phyloP scores from a whole-genome alignment of 2,329 filamentous ascomycete genomes.

The Cladosporium sp. region DNA sequence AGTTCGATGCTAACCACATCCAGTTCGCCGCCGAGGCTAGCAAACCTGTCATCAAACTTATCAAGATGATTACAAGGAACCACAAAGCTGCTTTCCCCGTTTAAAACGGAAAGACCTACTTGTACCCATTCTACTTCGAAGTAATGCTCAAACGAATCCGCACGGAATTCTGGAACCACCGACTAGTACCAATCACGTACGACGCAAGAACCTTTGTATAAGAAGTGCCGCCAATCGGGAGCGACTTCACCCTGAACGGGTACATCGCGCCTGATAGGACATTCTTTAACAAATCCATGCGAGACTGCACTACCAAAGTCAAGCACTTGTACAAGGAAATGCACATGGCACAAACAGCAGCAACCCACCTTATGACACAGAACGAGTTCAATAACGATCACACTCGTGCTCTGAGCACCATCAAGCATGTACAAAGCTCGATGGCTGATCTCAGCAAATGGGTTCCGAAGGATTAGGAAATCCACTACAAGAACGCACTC shows the following conservation, averaged over 20 bases:
- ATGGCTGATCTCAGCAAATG: background rate
- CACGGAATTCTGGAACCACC: constrained; percentile 20
- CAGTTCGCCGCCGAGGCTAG: background rate
- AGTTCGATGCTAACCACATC: background rate
- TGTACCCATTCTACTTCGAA: constrained; percentile 19
- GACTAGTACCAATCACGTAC: constrained; percentile 4
- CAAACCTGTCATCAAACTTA: background rate
- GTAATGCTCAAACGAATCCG: constrained; percentile 8
- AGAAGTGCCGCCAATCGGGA: constrained; percentile 19
- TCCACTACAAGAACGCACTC: background rate
- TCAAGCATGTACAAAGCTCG: background rate
- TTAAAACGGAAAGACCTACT: background rate
- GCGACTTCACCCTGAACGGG: constrained; percentile 7
- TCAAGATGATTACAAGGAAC: background rate
- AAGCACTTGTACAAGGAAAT: background rate
- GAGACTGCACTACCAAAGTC: background rate
- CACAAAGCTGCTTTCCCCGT: background rate
- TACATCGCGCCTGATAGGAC: constrained; percentile 18
- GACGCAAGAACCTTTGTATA: constrained; percentile 4
- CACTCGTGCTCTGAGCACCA: background rate
- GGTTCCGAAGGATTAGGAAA: background rate
- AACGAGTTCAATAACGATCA: background rate
- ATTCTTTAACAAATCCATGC: constrained; percentile 14
- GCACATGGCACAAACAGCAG: background rate
- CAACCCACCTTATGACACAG: background rate